Evolutionary conservation across 2,329 filamentous ascomycete genomes (phyloP), one percentile per base, ranked within the genome.

Genomic region (Aspergillus sp.): DNA sequence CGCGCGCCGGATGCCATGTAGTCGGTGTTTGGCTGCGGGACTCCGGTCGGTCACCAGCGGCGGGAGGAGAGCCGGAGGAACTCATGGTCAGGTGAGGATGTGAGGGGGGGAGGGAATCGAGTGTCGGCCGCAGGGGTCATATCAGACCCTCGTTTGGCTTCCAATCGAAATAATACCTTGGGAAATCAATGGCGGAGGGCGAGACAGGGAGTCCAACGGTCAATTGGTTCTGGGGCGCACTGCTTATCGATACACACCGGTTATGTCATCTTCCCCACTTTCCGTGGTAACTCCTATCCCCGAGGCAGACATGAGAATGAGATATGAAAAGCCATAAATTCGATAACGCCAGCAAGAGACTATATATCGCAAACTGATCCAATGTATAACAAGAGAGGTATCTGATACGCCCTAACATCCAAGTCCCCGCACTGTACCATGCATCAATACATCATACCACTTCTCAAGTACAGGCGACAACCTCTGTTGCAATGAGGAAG

Each of bases 1-100:
- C 71, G 49, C 58, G 61, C 14, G 70, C 65, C 9, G 67, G 64
- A 51, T 74, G 72, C 61, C 71, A 73, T 24, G 63, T 51, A 20
- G 64, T 60, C 6, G 56, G 57, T 13, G 63, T 62, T 35, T 60
- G 65, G 16, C 55, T 55, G 14, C 55, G 52, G 36, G 54, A 58
- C 14, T 54, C 54, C 30, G 57, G 51, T 47, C 50, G 56, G 52
- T 59, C 56, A 20, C 68, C 63, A 22, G 63, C 63, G 20, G 63
- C 58, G 4, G 63, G 59, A 26, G 63, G 57, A 41, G 59, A 59
- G 44, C 54, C 51, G 33, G 57, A 54, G 33, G 63, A 58, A 53
- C 64, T 68, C 69, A 73, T 72, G 36, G 50, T 63, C 57, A 47
- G 51, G 35, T 47, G 30, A 38, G 46, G 42, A 44, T 38, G 17